Evolutionary conservation across 2,329 filamentous ascomycete species (phyloP).

Genomic region (Penicillium glabrum): DNA sequence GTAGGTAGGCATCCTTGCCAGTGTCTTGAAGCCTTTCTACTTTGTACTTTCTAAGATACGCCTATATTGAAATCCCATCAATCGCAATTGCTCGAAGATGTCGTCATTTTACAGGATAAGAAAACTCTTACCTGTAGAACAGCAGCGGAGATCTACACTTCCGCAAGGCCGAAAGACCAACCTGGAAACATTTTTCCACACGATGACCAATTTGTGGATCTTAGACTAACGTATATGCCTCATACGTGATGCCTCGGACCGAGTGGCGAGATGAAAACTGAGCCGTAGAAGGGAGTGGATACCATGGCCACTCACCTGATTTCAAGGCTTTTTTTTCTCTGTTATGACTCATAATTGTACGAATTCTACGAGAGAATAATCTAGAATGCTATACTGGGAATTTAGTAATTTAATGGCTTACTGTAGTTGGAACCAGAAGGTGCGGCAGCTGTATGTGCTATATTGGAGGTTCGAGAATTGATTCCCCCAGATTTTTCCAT

Average conservation of each 20-base stretch:
- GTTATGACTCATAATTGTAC: not conserved
- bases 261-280: not conserved
- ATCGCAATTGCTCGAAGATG: not conserved
- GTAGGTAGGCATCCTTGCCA: too few relatives aligned
- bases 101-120: not conserved
- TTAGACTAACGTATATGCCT: not conserved
- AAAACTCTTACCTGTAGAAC: not conserved
- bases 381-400: not conserved
- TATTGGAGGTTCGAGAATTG: too few relatives aligned
- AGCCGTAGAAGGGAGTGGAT: not conserved
- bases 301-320: not conserved
- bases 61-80: not conserved
- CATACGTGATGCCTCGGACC: not conserved
- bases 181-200: not conserved
- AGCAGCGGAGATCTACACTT: not conserved
- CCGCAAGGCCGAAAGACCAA: not conserved
- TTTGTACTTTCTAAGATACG: too few relatives aligned
- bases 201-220: not conserved
- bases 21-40: too few relatives aligned
- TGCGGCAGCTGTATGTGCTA: not conserved
- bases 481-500: too few relatives aligned
- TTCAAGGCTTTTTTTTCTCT: not conserved
- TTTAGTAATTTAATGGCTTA: too few relatives aligned
- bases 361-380: too few relatives aligned
- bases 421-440: too few relatives aligned